Percentiles rank a stretch among this genome's conserved stretches.
phyloP scores from a whole-genome alignment of 768 basidiomycete species.

The Collybia sordida region DNA sequence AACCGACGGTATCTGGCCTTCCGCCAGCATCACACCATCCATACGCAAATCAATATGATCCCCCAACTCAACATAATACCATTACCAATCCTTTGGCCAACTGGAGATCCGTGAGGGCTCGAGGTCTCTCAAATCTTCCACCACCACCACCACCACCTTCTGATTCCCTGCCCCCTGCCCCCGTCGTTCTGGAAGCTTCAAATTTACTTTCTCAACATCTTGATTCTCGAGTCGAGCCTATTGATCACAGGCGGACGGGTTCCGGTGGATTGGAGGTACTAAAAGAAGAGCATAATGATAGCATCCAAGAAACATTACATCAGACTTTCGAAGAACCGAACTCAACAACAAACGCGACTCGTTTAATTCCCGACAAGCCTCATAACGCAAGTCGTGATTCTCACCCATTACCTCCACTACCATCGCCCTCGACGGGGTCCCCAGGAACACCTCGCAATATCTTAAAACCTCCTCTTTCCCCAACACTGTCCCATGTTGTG shows the following conservation, averaged over 20 bases:
- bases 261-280: constrained; percentile 61
- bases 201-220: constrained; percentile 28
- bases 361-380: constrained; percentile 38
- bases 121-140: constrained; percentile 58
- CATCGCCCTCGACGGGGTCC: constrained; percentile 38
- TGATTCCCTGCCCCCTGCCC: constrained; percentile 60
- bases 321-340: constrained; percentile 26
- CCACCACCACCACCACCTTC: constrained; percentile 67
- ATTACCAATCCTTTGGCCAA: constrained; percentile 33
- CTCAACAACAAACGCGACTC: constrained; percentile 22
- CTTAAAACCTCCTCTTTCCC: constrained; percentile 40
- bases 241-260: constrained; percentile 53
- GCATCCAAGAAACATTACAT: constrained; percentile 16
- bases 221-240: constrained; percentile 42
- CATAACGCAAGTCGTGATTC: constrained; percentile 48
- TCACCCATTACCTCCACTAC: constrained; percentile 69
- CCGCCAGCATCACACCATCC: constrained; percentile 42
- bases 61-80: constrained; percentile 24
- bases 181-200: constrained; percentile 29
- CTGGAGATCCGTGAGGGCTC: constrained; percentile 38
- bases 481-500: constrained; percentile 40
- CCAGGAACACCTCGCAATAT: constrained; percentile 29
- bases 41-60: constrained; percentile 50
- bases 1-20: constrained; percentile 28
- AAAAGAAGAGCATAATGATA: constrained; percentile 57